Evolutionary conservation across 179 eudicot species (phyloP).

Genomic region (Monotropa hypopitys): DNA sequence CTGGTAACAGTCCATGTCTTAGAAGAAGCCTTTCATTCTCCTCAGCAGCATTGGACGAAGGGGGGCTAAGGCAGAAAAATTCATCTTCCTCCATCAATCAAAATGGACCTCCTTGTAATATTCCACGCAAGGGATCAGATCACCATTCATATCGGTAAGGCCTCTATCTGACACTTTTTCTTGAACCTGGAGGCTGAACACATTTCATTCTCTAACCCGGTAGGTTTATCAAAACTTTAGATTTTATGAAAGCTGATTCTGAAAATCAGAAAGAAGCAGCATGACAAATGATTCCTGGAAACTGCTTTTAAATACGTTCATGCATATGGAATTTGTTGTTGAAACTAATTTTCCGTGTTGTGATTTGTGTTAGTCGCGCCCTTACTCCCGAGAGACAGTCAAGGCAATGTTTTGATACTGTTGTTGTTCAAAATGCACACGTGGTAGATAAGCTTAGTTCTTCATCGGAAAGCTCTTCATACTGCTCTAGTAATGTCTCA

Average conservation of each 20-base stretch:
- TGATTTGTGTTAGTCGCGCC: constrained; percentile 27
- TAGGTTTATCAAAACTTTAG: background rate
- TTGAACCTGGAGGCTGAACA: background rate
- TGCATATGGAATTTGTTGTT: constrained; percentile 1
- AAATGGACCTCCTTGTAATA: constrained; percentile 47
- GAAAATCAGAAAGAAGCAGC: background rate
- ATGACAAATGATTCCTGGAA: background rate
- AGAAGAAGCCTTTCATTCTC: constrained; percentile 75
- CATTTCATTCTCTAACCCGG: background rate
- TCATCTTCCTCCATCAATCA: constrained; percentile 23
- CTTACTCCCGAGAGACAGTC: constrained; percentile 58
- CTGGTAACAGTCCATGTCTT: constrained; percentile 13
- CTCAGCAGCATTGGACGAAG: constrained; percentile 41
- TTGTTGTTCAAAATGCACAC: constrained; percentile 17
- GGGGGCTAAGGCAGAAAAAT: constrained; percentile 23
- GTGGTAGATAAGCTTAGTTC: constrained; percentile 15
- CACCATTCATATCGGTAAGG: constrained; percentile 46
- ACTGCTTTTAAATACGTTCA: background rate
- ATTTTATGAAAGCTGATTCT: background rate
- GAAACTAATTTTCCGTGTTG: constrained; percentile 4
- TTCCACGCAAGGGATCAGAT: constrained; percentile 28
- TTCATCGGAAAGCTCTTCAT: constrained; percentile 42
- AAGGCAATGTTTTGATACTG: constrained; percentile 22
- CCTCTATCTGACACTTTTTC: constrained; percentile 6
- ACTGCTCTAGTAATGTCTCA: constrained; percentile 52